Evolutionary conservation across 192 early-diverging fungal species (phyloP), one percentile per base, ranked within the genome.

Genomic region (Diversispora eburnea): DNA sequence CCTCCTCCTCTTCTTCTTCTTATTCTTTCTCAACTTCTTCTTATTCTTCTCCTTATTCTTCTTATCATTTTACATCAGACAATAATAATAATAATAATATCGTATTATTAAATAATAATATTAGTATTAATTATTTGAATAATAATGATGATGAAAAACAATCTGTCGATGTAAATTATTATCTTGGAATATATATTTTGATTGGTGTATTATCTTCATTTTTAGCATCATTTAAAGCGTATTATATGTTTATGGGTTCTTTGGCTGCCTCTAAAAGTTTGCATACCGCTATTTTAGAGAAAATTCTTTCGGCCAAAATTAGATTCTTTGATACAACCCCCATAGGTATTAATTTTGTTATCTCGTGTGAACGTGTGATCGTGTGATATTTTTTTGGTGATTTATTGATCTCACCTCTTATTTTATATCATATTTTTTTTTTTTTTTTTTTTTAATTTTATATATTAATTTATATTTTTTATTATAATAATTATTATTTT

Each of bases 281-380:
- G 58, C 92, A 93, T 68, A 49, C 70, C 22, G 80, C 77, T 22
- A 78, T 92, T 33, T 66, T 93, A 39, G 79, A 75, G 13, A 68
- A 84, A 43, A 82, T 93, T 41, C 73, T 88, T 20, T 86, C 83
- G 39, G 90, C 93, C 3, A 89, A 89, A 75, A 84, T 95, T 45
- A 86, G 90, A 22, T 97, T 96, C 86, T 98, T 93, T 78, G 94
- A 96, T 73, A 88, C 88, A 19, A 94, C 91, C n/a, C 96, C 96
- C 8, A 82, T 93, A 17, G 94, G 94, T 43, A 69, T 19, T 41
- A 13, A 33, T 33, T 33, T 33, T 33, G 25, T 33, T 33, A 33
- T 33, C 25, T 33, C 25, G 25, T 33, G 25, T 33, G 25, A n/a
- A n/a, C n/a, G n/a, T n/a, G n/a, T n/a, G n/a, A n/a, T n/a, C n/a